Percentiles rank a stretch among this genome's conserved stretches.
phyloP scores from a whole-genome alignment of 768 basidiomycete genomes.

The Porpolomopsis calyptriformis region DNA sequence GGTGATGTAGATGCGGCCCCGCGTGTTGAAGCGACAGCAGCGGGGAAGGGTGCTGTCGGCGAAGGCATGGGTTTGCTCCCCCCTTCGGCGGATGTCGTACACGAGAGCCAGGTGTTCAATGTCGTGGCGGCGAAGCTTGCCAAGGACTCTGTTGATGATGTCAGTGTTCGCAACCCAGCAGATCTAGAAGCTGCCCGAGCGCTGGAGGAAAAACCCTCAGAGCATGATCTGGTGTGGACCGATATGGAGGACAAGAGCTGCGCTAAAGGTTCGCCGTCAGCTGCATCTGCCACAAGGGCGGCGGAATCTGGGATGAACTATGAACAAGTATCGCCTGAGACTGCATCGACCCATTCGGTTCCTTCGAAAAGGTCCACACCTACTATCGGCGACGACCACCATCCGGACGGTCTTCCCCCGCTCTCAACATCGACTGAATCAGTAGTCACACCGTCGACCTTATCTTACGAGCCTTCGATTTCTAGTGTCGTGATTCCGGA shows the following conservation, averaged over 20 bases:
- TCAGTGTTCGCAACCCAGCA: too few species aligned
- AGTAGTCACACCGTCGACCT: slow-evolving; percentile 41
- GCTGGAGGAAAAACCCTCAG: not conserved
- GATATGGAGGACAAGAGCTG: too few species aligned
- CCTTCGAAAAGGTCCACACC: slow-evolving; percentile 12
- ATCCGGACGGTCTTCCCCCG: slow-evolving; percentile 28
- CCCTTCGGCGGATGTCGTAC: slow-evolving; percentile 16
- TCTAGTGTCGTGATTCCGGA: slow-evolving; percentile 24
- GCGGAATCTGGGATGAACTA: not conserved
- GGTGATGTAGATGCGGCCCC: slow-evolving; percentile 20
- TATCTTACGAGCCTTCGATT: slow-evolving; percentile 39
- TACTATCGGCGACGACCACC: slow-evolving; percentile 3
- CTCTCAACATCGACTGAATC: slow-evolving; percentile 54
- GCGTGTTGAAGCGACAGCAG: slow-evolving; percentile 16
- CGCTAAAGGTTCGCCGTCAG: too few species aligned
- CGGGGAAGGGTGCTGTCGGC: slow-evolving; percentile 23
- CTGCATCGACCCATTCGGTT: slow-evolving; percentile 18
- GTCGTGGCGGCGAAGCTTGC: too few species aligned
- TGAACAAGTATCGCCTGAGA: slow-evolving; percentile 1
- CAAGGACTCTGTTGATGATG: too few species aligned
- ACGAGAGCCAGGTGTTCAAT: too few species aligned
- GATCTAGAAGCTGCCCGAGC: not conserved
- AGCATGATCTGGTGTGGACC: too few species aligned
- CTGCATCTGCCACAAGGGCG: too few species aligned
- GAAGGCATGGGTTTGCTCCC: too few species aligned